Evolutionary conservation across 805 yeast genomes (phyloP), one percentile per base, ranked within the genome.

Genomic region (Candida golubevii): DNA sequence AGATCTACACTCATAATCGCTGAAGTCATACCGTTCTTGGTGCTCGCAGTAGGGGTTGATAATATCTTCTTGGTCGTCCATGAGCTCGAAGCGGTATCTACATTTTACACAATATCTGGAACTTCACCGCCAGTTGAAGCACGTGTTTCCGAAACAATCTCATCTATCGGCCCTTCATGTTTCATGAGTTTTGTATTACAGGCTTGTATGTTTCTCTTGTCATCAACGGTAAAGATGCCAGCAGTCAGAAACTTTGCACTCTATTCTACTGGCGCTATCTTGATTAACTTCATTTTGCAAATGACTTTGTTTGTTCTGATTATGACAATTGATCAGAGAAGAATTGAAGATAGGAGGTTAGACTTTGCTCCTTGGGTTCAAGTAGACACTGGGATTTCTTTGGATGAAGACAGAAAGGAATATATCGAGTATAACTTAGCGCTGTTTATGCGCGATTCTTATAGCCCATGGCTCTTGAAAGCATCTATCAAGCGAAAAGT

Each of bases 11-110:
- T 91, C 35, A 90, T 91, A 51, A 88, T 91, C 45, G 97, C 98
- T 2, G 98, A 93, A 61, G 99, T 91, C 6, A 91, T 91, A 30
- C 98, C 98, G 8, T 91, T 91, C 59, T 69, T 91, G 56, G 85
- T 91, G 11, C 71, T 91, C 46, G 99, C 99, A 0, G 83, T 91
- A 44, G 99, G 99, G n/a, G 88, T 91, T 26, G 99, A 91, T 65
- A 91, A 91, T 61, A 86, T 91, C 26, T 93, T 90, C 58, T 68
- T 91, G 51, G 79, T 91, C 15, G 83, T 88, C 1, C 90, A 90
- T 59, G 96, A 89, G 57, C 69, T 87, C 38, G 78, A 81, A 35
- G 65, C 72, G 14, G 75, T 82, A 27, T 77, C 77, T 38, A 29
- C 32, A 11, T 29, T 6, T 4, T 10, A 29, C 11, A 6, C 32